Evolutionary conservation across 2,329 filamentous ascomycete species (phyloP).

Genomic region (Fusarium acutatum): DNA sequence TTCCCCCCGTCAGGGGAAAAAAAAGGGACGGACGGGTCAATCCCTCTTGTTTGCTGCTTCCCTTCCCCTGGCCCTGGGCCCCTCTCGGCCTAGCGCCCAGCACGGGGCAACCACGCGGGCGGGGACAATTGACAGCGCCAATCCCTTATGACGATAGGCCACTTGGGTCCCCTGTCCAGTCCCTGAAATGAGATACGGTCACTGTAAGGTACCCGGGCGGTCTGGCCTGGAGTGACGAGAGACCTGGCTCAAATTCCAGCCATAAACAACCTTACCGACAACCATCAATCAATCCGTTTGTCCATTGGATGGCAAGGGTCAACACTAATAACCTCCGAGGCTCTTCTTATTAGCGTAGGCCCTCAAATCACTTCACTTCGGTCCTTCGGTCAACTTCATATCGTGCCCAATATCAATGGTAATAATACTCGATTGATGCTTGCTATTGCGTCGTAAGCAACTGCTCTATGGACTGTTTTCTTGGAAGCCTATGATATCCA

Average conservation of each 20-base stretch:
- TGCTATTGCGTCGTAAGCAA: not conserved
- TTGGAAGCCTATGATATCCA: not conserved
- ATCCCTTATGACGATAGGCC: conserved; percentile 12
- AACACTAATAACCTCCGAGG: conserved; percentile 6
- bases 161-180: conserved; percentile 19
- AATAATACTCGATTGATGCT: conserved; percentile 5
- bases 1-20: conserved; percentile 41
- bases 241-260: conserved; percentile 26
- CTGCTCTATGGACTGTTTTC: not conserved
- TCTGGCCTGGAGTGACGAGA: not conserved
- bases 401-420: conserved; percentile 2
- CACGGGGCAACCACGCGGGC: conserved; percentile 33
- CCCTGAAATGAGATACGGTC: conserved; percentile 33
- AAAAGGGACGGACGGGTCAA: conserved; percentile 15
- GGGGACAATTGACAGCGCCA: conserved; percentile 14
- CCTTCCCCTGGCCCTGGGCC: conserved; percentile 25
- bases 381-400: not conserved
- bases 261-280: not conserved
- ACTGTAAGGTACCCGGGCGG: conserved; percentile 33
- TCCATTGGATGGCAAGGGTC: not conserved
- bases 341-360: not conserved
- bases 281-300: not conserved
- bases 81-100: conserved; percentile 32
- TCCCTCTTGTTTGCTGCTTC: not conserved
- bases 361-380: conserved; percentile 1